Conservation (phyloP, 768 basidiomycete genomes). For the Suillus luteus region DNA sequence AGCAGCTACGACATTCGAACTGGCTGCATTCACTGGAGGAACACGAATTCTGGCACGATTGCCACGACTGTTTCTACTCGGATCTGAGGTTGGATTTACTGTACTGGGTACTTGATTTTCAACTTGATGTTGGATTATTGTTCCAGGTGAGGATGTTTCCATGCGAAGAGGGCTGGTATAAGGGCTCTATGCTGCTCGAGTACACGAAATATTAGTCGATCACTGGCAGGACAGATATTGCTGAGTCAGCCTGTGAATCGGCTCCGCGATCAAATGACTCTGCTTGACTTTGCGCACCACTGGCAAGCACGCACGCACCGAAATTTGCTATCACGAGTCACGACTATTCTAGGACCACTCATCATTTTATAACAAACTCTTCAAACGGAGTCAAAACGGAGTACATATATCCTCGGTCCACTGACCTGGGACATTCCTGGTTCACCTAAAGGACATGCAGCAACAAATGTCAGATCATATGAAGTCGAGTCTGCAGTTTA, state of each 20-base stretch:
- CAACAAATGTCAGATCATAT: background rate
- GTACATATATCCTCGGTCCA: no score
- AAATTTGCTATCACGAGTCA: background rate
- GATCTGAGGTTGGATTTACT: background rate
- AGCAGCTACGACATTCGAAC: background rate
- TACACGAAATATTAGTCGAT: background rate
- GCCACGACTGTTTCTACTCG: background rate
- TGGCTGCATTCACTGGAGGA: background rate
- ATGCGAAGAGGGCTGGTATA: background rate
- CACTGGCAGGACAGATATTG: background rate
- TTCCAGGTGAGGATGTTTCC: constrained; percentile 5
- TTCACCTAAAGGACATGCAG: background rate
- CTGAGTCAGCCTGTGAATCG: background rate
- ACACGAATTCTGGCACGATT: background rate
- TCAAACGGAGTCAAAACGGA: no score
- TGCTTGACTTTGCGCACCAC: background rate
- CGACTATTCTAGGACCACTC: no score
- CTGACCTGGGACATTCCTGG: no score
- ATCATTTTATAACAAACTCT: no score
- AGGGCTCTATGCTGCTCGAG: background rate
- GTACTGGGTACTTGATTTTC: background rate
- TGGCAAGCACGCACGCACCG: no score
- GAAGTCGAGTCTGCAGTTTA: background rate
- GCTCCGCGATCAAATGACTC: background rate
- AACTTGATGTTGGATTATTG: background rate